Percentiles rank a stretch among this genome's conserved stretches.
Conservation (phyloP, 2,329 filamentous ascomycete species). For the Didymella pinodella region DNA sequence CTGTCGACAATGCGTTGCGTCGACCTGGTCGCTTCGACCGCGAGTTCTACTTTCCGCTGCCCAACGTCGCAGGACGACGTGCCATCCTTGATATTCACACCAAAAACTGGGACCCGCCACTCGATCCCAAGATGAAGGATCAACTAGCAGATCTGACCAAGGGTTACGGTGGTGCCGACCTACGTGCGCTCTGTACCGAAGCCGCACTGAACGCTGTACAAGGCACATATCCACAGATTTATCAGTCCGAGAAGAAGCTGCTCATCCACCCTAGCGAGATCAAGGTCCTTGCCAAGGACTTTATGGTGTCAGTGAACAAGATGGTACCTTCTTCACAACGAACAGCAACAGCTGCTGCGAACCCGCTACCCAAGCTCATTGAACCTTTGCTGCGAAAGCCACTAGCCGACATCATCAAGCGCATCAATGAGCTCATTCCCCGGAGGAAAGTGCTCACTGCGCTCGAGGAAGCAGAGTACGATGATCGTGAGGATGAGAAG, state of each 20-base stretch:
- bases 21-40: constrained; percentile 94
- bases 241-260: constrained; percentile 87
- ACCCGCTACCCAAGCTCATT: constrained; percentile 78
- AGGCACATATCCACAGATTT: constrained; percentile 94
- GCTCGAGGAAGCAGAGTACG: constrained; percentile 93
- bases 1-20: constrained; percentile 93
- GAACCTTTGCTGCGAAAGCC: constrained; percentile 82
- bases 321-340: constrained; percentile 94
- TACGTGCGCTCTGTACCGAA: constrained; percentile 93
- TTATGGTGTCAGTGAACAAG: constrained; percentile 96
- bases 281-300: constrained; percentile 88
- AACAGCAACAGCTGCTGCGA: constrained; percentile 83
- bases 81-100: constrained; percentile 96
- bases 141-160: constrained; percentile 88
- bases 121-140: constrained; percentile 80
- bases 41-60: constrained; percentile 97
- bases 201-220: constrained; percentile 95
- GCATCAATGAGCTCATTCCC: constrained; percentile 80
- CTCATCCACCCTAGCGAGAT: constrained; percentile 87
- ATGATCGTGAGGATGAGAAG: constrained; percentile 79
- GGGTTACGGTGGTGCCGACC: constrained; percentile 94
- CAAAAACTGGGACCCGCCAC: constrained; percentile 82
- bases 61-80: constrained; percentile 78
- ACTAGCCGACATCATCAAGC: constrained; percentile 70
- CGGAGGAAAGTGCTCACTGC: constrained; percentile 87